These are phyloP conservation scores for Ricinus communis DNA, from an alignment of 345 rosid species.

Conservation along the genomic window DNA sequence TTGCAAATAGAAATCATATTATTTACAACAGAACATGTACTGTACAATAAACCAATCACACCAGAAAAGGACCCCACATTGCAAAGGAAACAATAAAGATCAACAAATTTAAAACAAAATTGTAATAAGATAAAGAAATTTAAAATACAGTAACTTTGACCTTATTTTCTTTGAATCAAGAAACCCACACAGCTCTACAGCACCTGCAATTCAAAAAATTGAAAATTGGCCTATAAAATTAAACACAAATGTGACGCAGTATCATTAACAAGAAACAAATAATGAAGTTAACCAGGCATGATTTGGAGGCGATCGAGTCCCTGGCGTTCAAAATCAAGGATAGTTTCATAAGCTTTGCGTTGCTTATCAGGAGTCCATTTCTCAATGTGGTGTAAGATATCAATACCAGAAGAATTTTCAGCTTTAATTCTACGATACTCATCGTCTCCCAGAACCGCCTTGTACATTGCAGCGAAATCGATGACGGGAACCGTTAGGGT, in stretches of 20 bases:
- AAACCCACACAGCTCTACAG: conserved; percentile 71
- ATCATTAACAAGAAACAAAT: conserved; percentile 1
- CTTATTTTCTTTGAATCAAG: conserved; percentile 86
- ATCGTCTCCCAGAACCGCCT: conserved; percentile 72
- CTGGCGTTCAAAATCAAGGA: conserved; percentile 69
- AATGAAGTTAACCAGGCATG: conserved; percentile 65
- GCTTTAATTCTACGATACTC: conserved; percentile 66
- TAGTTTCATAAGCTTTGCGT: conserved; percentile 54
- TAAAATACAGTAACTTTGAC: no score
- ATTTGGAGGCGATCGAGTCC: conserved; percentile 84
- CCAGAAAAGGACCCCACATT: not conserved
- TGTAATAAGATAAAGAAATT: not conserved
- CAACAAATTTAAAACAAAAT: not conserved
- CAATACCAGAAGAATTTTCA: conserved; percentile 74
- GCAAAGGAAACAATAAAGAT: not conserved
- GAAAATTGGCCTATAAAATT: not conserved
- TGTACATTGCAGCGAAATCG: conserved; percentile 89
- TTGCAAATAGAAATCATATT: no score
- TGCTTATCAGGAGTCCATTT: conserved; percentile 63
- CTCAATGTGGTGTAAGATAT: conserved; percentile 79
- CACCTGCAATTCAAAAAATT: conserved; percentile 44
- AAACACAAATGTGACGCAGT: not conserved
- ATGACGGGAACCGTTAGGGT: conserved; percentile 90
- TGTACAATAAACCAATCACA: not conserved
- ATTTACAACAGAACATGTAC: not conserved